phyloP scores from a whole-genome alignment of 2,329 filamentous ascomycete genomes.

The Hymenoscyphus occultus region DNA sequence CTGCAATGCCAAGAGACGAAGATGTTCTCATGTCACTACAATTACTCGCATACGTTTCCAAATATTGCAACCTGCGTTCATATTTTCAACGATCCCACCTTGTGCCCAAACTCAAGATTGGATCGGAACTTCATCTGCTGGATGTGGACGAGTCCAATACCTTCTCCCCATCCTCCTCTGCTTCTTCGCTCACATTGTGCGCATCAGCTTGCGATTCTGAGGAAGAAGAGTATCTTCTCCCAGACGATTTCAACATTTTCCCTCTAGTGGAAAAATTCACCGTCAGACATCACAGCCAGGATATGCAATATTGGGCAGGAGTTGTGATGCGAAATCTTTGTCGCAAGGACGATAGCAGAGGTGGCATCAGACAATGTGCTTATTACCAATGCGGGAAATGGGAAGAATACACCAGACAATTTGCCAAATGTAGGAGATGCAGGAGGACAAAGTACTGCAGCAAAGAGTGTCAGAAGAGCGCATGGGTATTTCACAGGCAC shows the following conservation, averaged over 20 bases:
- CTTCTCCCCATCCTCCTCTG: conserved; percentile 30
- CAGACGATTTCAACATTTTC: conserved; percentile 98
- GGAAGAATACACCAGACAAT: conserved; percentile 95
- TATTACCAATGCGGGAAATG: conserved; percentile 98
- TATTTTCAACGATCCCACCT: conserved; percentile 96
- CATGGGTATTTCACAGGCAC: conserved; percentile 96
- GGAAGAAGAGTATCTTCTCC: conserved; percentile 78
- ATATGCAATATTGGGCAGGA: conserved; percentile 99
- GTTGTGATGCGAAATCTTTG: conserved; percentile 99
- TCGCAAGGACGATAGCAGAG: conserved; percentile 91
- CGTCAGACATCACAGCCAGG: conserved; percentile 86
- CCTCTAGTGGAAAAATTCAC: conserved; percentile 98
- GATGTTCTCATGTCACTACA: conserved; percentile 98
- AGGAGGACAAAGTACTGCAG: conserved; percentile 98
- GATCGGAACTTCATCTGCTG: conserved; percentile 75
- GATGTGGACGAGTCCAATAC: conserved; percentile 61
- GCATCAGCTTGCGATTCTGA: conserved; percentile 41
- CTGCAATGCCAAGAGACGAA: conserved; percentile 93
- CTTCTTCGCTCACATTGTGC: conserved; percentile 36
- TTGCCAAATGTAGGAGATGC: conserved; percentile 95
- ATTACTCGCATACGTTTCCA: conserved; percentile 93
- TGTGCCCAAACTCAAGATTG: conserved; percentile 87
- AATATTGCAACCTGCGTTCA: conserved; percentile 92
- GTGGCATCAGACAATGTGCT: conserved; percentile 93
- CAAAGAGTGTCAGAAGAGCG: conserved; percentile 99